Evolutionary conservation across 192 early-diverging fungal genomes (phyloP), one percentile per base, ranked within the genome.

Genomic region (Mortierella claussenii): DNA sequence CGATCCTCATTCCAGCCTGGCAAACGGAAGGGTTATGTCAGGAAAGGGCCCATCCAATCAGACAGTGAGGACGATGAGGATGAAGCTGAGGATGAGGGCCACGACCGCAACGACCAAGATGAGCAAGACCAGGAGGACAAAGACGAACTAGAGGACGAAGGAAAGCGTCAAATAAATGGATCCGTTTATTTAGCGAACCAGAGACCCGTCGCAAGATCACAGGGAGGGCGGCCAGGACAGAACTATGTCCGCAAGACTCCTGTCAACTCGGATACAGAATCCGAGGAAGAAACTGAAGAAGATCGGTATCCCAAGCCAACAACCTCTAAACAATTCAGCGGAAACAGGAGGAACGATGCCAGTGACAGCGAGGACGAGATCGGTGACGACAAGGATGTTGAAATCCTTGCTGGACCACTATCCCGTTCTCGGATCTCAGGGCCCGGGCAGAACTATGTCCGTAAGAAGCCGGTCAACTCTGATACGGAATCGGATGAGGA

Each of bases 401-500:
- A 20, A 34, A 34, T n/a, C 17, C 30, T 71, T 18, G 45, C 31
- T 20, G 28, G 20, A 1, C 23, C 73, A 15, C 45, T 67, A 13
- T 28, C 63, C 1, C 45, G 54, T 31, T 27, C 46, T 0, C 57
- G 58, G 12, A 51, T 58, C 31, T 34, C 58, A 34, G 52, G 58
- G 20, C 73, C 73, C 3, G 73, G 73, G 23, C 64, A 75, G 32
- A 75, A 67, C 45, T 76, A 76, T 48, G 59, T 67, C 34, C 73
- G 73, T 30, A 76, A 62, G 59, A 36, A 63, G 3, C 73, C 73
- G 4, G 73, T 67, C 36, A 60, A 67, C 28, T 76, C 73, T 24
- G 73, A 76, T 31, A 62, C 46, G 5, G 73, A 76, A 31, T 66
- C 59, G 23, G 73, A 76, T 28, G 73, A 74, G 30, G 70, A 75